A percentile compares a stretch with the other conserved stretches of the same genome.
phyloP scores from a whole-genome alignment of 2,329 filamentous ascomycete species.

The Ceratocystiopsis sp. region DNA sequence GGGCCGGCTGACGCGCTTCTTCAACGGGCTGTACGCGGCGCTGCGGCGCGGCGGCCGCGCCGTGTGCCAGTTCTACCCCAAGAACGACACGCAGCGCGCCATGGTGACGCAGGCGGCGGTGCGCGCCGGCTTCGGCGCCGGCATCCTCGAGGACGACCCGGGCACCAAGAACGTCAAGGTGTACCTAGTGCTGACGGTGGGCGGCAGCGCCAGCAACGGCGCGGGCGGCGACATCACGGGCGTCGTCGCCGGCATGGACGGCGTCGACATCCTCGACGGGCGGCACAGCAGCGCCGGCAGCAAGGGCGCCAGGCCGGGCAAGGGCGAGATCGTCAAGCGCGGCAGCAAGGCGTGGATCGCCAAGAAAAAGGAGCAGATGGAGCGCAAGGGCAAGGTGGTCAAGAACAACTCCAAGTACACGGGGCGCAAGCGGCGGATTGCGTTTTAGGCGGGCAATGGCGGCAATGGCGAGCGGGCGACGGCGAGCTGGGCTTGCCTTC shows the following conservation, averaged over 20 bases:
- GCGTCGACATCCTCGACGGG: constrained; percentile 63
- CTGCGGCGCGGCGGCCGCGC: constrained; percentile 72
- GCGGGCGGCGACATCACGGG: constrained; percentile 62
- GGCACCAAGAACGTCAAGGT: constrained; percentile 93
- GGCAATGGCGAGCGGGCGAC: too few relatives aligned
- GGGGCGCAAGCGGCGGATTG: constrained; percentile 64
- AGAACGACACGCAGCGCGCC: constrained; percentile 76
- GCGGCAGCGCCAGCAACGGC: constrained; percentile 34
- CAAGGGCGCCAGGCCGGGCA: constrained; percentile 25
- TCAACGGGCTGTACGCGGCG: constrained; percentile 77
- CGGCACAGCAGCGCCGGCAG: constrained; percentile 33
- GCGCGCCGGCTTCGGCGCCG: constrained; percentile 86
- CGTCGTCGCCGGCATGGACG: constrained; percentile 77
- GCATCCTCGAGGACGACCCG: constrained; percentile 85
- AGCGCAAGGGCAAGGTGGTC: constrained; percentile 84
- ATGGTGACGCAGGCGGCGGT: constrained; percentile 90
- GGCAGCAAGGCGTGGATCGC: constrained; percentile 73
- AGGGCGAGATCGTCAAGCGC: constrained; percentile 36
- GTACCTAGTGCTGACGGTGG: constrained; percentile 90
- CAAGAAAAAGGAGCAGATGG: constrained; percentile 84
- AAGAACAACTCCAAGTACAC: constrained; percentile 89
- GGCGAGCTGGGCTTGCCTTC: too few relatives aligned
- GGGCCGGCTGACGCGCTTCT: constrained; percentile 68
- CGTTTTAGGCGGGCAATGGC: too few relatives aligned
- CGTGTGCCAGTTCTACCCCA: constrained; percentile 96